These are phyloP conservation scores for Lepiota venenata DNA, from an alignment of 768 basidiomycete genomes.

Conservation along the genomic window DNA sequence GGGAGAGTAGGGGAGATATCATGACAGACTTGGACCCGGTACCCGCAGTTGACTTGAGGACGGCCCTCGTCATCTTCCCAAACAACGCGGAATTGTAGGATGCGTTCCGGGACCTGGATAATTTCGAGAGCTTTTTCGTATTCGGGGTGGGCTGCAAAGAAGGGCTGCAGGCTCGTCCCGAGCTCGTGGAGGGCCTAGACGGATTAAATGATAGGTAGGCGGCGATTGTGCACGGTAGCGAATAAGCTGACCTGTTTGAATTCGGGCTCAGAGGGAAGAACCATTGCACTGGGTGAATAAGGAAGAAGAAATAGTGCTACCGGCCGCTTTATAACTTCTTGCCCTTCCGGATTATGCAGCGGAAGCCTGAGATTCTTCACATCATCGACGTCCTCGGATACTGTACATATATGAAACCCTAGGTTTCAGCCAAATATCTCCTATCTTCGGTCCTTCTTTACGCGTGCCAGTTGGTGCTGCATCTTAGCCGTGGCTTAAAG, in stretches of 20 bases:
- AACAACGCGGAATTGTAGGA: conserved; percentile 68
- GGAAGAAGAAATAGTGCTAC: conserved; percentile 2
- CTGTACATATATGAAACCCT: no score
- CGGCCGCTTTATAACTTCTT: conserved; percentile 20
- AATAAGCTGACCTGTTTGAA: conserved; percentile 51
- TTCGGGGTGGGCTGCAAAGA: conserved; percentile 63
- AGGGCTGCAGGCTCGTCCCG: conserved; percentile 54
- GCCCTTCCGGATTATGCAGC: conserved; percentile 14
- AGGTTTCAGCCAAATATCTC: no score
- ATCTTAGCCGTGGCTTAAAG: no score
- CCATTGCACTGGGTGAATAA: conserved; percentile 25
- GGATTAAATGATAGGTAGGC: not conserved
- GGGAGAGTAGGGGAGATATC: not conserved
- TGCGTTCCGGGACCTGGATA: conserved; percentile 53
- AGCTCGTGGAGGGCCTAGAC: conserved; percentile 63
- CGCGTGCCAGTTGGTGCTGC: no score
- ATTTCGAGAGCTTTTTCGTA: conserved; percentile 68
- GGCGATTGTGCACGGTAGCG: not conserved
- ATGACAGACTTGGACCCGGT: conserved; percentile 62
- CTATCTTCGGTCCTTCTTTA: no score
- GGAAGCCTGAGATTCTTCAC: not conserved
- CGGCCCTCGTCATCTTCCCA: conserved; percentile 73
- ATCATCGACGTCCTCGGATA: no score
- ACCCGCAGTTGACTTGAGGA: conserved; percentile 69
- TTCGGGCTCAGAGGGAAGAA: conserved; percentile 58